Conservation (phyloP, 164 flowering plant species). For the Nelumbo lutea region DNA sequence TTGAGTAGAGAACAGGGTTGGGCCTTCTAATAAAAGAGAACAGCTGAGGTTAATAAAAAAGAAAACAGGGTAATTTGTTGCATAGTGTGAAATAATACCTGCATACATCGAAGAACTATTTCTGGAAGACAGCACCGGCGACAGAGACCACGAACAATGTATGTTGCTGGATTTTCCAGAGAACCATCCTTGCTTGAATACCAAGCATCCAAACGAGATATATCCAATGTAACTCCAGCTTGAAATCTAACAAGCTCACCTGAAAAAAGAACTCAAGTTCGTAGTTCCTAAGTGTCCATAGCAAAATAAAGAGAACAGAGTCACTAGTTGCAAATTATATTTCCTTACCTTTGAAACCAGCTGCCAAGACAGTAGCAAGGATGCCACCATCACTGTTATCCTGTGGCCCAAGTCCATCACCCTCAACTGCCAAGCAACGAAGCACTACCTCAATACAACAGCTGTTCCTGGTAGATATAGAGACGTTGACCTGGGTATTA, state of each 20-base stretch:
- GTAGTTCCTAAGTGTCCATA: background rate
- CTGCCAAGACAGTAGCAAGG: slow-evolving; percentile 73
- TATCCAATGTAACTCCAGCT: slow-evolving; percentile 88
- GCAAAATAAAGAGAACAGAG: background rate
- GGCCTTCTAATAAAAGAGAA: background rate
- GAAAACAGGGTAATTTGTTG: background rate
- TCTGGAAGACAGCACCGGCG: slow-evolving; percentile 94
- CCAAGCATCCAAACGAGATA: slow-evolving; percentile 93
- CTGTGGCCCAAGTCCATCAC: slow-evolving; percentile 78
- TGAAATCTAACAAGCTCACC: slow-evolving; percentile 90
- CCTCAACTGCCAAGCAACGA: slow-evolving; percentile 77
- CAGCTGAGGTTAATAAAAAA: too few relatives aligned
- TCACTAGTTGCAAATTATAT: background rate
- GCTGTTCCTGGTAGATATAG: slow-evolving; percentile 51
- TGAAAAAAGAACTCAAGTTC: slow-evolving; percentile 17
- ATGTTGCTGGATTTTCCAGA: slow-evolving; percentile 63
- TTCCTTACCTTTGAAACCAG: slow-evolving; percentile 84
- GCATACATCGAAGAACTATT: slow-evolving; percentile 84
- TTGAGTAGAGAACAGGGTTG: background rate
- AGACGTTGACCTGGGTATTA: slow-evolving; percentile 57
- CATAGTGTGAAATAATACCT: slow-evolving; percentile 38
- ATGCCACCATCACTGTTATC: slow-evolving; percentile 77
- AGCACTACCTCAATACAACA: slow-evolving; percentile 76
- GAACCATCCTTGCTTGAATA: slow-evolving; percentile 64
- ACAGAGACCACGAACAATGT: slow-evolving; percentile 83